Conservation (phyloP, 768 basidiomycete genomes). For the Harrya chromipes region DNA sequence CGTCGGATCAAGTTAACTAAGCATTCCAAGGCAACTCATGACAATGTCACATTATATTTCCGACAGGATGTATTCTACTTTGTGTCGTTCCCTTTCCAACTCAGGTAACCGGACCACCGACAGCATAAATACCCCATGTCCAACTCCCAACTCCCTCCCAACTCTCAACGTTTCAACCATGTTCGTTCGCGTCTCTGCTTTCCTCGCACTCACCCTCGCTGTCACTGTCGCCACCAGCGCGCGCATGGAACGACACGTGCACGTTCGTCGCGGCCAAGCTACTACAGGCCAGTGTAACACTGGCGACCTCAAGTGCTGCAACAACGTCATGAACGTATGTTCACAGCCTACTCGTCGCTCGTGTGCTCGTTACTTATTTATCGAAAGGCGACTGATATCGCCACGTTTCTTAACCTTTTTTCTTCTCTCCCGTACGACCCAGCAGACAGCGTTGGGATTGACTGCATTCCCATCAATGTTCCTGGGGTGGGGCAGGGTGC, state of each 20-base stretch:
- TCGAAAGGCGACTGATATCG: slow-evolving; percentile 12
- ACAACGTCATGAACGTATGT: slow-evolving; percentile 20
- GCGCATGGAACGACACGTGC: slow-evolving; percentile 19
- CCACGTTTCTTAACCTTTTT: slow-evolving; percentile 1
- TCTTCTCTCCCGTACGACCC: slow-evolving; percentile 10
- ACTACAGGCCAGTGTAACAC: slow-evolving; percentile 14
- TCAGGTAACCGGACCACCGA: not conserved
- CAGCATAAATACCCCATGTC: slow-evolving; percentile 23
- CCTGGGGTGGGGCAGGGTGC: slow-evolving; percentile 20
- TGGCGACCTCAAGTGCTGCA: slow-evolving; percentile 20
- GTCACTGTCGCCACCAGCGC: slow-evolving; percentile 21
- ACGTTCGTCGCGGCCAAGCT: slow-evolving; percentile 5
- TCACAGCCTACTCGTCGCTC: not conserved
- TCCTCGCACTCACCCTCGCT: slow-evolving; percentile 15
- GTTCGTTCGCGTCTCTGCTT: slow-evolving; percentile 20
- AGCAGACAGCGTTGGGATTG: slow-evolving; percentile 22
- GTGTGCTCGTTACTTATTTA: not conserved
- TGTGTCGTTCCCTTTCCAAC: slow-evolving; percentile 13
- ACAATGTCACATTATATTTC: slow-evolving; percentile 11
- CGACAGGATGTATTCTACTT: not conserved
- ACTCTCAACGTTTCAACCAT: slow-evolving; percentile 7
- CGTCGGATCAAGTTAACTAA: not conserved
- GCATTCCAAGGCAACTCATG: not conserved
- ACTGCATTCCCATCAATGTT: slow-evolving; percentile 21
- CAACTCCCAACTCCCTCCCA: not conserved